Base-by-base conservation (phyloP, 805 yeast species). In the Candida xyloterini region DNA sequence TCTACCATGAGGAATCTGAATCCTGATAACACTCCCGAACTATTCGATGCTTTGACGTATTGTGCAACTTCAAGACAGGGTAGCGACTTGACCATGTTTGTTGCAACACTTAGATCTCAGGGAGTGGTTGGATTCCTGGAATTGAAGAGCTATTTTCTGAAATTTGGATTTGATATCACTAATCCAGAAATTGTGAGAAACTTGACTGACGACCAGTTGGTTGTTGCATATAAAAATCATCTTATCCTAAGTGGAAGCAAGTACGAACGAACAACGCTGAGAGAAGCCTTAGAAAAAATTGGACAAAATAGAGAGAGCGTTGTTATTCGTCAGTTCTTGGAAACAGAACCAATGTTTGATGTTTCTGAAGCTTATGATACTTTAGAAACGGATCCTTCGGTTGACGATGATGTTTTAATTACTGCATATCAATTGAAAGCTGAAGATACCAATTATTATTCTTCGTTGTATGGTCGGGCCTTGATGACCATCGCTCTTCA, bases 361-460 rank as follows among this genome's bases (percentile, higher is more conserved):
- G 35, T 68, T 6, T 52, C 52, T 0, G 71, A 72, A 33, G 85
- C 88, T 0, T 81, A 78, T 48, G 59, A 63, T 0, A 52, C 63
- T 1, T 57, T 84, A 23, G 83, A 74, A 9, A 67, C 77, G 13
- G 71, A 70, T 38, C 67, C 70, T 1, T 60, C 68, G 0, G 76
- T 79, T 10, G 82, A 76, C 43, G 86, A 81, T 54, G 93, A 85
- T 46, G 78, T 84, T 30, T 74, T 87, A 3, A 70, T 79, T 21
- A 83, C 95, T 1, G 90, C 95, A 0, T 84, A 77, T 53, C 80
- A 83, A 42, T 68, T 83, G 30, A 79, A 79, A 43, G 53, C 71
- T 2, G 74, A 75, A 29, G 95, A 85, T 34, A 46, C 53, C 1
- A 68, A 67, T 1, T 67, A 70, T 38, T 54, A 73, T 36, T 66